These are phyloP conservation scores for Backusella tuberculispora DNA, from an alignment of 192 early-diverging fungal species.

Conservation along the genomic window DNA sequence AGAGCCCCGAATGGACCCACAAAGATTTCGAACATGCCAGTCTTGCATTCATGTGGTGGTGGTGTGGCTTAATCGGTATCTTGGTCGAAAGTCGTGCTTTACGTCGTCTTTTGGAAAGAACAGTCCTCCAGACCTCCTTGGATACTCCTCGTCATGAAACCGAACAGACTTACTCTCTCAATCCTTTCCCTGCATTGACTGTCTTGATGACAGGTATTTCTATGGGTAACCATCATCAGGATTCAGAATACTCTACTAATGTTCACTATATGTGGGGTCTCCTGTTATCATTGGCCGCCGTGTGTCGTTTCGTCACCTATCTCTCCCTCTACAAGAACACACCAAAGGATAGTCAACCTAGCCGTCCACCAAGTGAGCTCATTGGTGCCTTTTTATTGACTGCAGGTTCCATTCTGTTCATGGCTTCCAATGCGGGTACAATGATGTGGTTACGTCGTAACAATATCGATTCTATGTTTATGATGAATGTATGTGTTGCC, in stretches of 20 bases:
- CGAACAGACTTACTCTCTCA: conserved; percentile 32
- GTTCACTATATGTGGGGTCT: conserved; percentile 44
- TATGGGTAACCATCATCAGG: conserved; percentile 47
- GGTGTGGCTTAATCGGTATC: conserved; percentile 40
- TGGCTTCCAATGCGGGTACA: conserved; percentile 45
- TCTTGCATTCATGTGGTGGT: conserved; percentile 49
- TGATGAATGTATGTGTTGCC: conserved; percentile 45
- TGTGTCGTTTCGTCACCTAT: conserved; percentile 39
- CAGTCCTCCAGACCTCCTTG: not conserved
- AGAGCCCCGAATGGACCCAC: conserved; percentile 38
- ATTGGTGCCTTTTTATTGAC: conserved; percentile 38
- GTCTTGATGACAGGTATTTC: conserved; percentile 42
- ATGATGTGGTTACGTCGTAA: conserved; percentile 35
- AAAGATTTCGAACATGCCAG: conserved; percentile 46
- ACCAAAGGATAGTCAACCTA: conserved; percentile 20
- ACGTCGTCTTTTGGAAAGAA: conserved; percentile 26
- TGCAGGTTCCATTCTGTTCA: conserved; percentile 40
- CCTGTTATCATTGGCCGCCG: conserved; percentile 30
- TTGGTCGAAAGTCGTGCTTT: conserved; percentile 39
- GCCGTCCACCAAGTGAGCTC: conserved; percentile 36
- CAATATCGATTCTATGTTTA: conserved; percentile 40
- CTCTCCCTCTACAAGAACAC: conserved; percentile 28
- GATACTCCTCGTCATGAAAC: conserved; percentile 16
- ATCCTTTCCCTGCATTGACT: conserved; percentile 42
- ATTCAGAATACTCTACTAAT: conserved; percentile 34